Conservation (phyloP, 129 eudicot genomes). For the Arctium lappa region DNA sequence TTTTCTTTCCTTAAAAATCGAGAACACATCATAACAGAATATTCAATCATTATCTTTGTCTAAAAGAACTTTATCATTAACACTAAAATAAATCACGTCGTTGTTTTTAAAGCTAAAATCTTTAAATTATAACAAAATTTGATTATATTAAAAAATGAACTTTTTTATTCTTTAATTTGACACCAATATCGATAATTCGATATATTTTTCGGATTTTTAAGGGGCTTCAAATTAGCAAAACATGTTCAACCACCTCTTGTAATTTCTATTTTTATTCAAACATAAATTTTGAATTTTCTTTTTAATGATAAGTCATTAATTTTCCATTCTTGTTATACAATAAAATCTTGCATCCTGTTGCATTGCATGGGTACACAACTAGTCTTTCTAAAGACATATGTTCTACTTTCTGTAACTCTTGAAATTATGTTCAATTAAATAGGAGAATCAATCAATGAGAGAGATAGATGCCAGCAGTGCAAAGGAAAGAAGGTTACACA, state of each 20-base stretch:
- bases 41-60: neutral
- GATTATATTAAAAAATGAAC: neutral
- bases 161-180: neutral
- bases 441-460: conserved; percentile 71
- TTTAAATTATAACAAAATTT: neutral
- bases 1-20: too few relatives aligned
- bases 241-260: neutral
- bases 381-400: neutral
- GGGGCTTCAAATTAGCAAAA: neutral
- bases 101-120: neutral
- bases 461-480: conserved; percentile 71
- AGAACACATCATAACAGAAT: neutral
- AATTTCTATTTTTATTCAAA: neutral
- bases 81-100: neutral
- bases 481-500: conserved; percentile 67
- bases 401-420: neutral
- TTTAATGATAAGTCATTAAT: neutral
- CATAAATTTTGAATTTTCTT: neutral
- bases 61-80: neutral
- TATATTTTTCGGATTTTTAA: neutral
- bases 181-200: neutral
- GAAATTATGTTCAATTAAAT: conserved; percentile 5
- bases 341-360: neutral
- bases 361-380: neutral
- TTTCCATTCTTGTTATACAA: neutral